phyloP scores from a whole-genome alignment of 202 grass and related monocot genomes.

The Carex sylvatica region DNA sequence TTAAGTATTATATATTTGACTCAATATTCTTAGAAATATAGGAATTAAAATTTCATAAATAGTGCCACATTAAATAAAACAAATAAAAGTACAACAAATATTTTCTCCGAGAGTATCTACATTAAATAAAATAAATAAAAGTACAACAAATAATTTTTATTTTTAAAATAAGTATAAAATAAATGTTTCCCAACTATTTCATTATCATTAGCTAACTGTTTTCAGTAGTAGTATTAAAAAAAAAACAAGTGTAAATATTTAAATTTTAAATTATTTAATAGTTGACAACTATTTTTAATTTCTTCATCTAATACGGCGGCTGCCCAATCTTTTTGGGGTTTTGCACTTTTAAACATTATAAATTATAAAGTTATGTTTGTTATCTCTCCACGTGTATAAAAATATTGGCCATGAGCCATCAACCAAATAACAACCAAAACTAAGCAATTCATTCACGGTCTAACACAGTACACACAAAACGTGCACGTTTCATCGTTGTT shows the following conservation, averaged over 20 bases:
- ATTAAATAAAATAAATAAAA: neutral
- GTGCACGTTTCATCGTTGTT: slow-evolving; percentile 20
- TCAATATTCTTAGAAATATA: neutral
- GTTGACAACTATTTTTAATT: too few relatives aligned
- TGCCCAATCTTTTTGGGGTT: neutral
- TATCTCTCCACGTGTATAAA: neutral
- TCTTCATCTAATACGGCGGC: too few relatives aligned
- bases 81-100: neutral
- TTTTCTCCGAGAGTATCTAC: neutral
- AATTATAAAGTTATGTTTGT: neutral
- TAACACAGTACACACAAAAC: slow-evolving; percentile 2
- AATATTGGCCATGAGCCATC: neutral
- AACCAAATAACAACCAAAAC: slow-evolving; percentile 11
- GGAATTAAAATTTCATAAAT: neutral
- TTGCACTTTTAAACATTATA: neutral
- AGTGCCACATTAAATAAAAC: neutral
- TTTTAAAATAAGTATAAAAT: too few relatives aligned
- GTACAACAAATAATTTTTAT: too few relatives aligned
- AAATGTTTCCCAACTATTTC: too few relatives aligned
- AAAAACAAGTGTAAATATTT: too few relatives aligned
- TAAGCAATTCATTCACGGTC: neutral
- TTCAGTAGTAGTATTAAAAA: too few relatives aligned
- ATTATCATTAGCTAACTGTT: too few relatives aligned
- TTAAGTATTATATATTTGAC: neutral
- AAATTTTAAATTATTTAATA: too few relatives aligned